Percentiles rank a stretch among this genome's conserved stretches.
phyloP scores from a whole-genome alignment of 2,329 filamentous ascomycete species.

The Talaromyces sp. region DNA sequence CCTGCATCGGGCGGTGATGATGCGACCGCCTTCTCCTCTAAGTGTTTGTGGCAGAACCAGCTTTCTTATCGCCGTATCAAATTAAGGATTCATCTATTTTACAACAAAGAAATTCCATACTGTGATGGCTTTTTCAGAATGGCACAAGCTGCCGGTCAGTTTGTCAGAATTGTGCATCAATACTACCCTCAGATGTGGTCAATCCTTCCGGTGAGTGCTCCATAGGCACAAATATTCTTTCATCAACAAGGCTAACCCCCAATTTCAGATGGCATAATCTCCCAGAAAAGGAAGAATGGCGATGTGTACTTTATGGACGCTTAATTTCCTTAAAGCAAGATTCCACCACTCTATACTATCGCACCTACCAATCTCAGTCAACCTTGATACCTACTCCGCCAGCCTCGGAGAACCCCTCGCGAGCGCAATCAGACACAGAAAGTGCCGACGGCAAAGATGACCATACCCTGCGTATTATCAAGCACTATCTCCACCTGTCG shows the following conservation, averaged over 20 bases:
- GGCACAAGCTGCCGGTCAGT: slow-evolving; percentile 82
- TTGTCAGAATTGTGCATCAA: slow-evolving; percentile 89
- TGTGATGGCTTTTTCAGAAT: slow-evolving; percentile 63
- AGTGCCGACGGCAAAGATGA: slow-evolving; percentile 48
- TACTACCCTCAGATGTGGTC: slow-evolving; percentile 89
- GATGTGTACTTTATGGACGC: slow-evolving; percentile 81
- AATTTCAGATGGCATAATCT: slow-evolving; percentile 75
- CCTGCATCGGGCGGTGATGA: slow-evolving; percentile 21
- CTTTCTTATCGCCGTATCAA: slow-evolving; percentile 11
- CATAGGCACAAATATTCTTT: slow-evolving; percentile 1
- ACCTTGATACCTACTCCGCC: slow-evolving; percentile 29
- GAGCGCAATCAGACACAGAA: slow-evolving; percentile 17
- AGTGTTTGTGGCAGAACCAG: slow-evolving; percentile 27
- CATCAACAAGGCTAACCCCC: slow-evolving; percentile 7
- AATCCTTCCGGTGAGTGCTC: slow-evolving; percentile 74
- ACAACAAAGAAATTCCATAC: not conserved
- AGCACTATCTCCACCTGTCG: slow-evolving; percentile 83
- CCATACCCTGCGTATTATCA: slow-evolving; percentile 73
- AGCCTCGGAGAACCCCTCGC: slow-evolving; percentile 41
- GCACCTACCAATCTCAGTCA: slow-evolving; percentile 56
- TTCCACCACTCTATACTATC: slow-evolving; percentile 75
- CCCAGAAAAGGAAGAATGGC: slow-evolving; percentile 78
- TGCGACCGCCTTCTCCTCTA: slow-evolving; percentile 29
- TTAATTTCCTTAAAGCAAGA: slow-evolving; percentile 87
- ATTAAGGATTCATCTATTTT: not conserved